These are phyloP conservation scores for Dianthus caryophyllus DNA, from an alignment of 148 eudicot genomes.

Conservation along the genomic window DNA sequence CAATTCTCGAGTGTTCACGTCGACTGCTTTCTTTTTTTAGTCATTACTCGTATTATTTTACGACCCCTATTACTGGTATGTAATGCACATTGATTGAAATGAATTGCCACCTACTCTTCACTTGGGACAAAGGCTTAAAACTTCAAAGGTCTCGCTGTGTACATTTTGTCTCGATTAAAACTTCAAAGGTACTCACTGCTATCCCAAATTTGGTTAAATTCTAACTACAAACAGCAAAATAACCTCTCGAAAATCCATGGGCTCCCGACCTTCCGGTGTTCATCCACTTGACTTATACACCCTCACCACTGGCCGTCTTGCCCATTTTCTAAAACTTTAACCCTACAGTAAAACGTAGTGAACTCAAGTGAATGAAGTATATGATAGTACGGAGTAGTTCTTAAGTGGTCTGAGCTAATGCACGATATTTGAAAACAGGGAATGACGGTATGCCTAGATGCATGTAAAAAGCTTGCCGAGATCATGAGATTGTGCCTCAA, in stretches of 20 bases:
- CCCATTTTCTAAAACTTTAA: too few species aligned
- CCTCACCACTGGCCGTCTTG: too few species aligned
- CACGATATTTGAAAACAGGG: slow-evolving; percentile 42
- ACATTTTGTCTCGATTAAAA: too few species aligned
- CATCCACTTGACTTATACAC: not conserved
- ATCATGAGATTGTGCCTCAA: slow-evolving; percentile 78
- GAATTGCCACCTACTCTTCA: not conserved
- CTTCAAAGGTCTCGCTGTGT: too few species aligned
- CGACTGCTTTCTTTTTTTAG: not conserved
- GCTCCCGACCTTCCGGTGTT: not conserved
- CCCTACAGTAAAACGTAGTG: too few species aligned
- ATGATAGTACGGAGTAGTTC: too few species aligned
- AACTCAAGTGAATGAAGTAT: not conserved
- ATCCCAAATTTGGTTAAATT: not conserved
- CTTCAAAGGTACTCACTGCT: too few species aligned
- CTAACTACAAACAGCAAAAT: not conserved
- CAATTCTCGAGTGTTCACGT: not conserved
- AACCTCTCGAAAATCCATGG: too few species aligned
- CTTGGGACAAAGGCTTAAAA: too few species aligned
- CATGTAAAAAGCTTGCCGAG: slow-evolving; percentile 76
- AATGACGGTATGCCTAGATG: slow-evolving; percentile 76
- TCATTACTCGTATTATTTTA: too few species aligned
- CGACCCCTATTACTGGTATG: not conserved
- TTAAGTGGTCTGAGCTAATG: slow-evolving; percentile 6
- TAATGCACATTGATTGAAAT: not conserved